A percentile compares a stretch with the other conserved stretches of the same genome.
Conservation (phyloP, 495 filamentous ascomycete genomes). For the Tuber melanosporum region DNA sequence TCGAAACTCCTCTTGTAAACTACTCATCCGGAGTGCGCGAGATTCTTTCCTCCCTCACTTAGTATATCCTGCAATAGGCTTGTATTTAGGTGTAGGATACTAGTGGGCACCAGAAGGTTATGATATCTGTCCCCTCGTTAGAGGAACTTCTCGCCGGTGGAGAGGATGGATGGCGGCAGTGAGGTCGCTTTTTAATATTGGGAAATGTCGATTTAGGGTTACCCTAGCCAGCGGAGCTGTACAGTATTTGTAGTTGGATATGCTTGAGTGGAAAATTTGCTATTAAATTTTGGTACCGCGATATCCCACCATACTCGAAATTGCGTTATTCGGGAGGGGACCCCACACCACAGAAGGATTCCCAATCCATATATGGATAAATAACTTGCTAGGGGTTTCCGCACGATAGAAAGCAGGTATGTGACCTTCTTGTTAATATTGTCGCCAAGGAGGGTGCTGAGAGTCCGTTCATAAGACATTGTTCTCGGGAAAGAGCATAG, state of each 20-base stretch:
- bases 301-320: not conserved
- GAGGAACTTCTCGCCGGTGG: not conserved
- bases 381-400: not conserved
- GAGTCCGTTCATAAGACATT: not conserved
- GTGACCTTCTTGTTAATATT: not conserved
- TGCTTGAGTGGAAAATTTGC: not conserved
- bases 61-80: not conserved
- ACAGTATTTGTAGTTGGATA: not conserved
- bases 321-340: not conserved
- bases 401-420: not conserved
- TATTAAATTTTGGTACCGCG: not conserved
- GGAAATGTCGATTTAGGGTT: not conserved
- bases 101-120: not conserved
- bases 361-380: not conserved
- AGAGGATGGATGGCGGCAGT: not conserved
- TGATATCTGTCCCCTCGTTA: not conserved
- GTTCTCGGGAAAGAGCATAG: not conserved
- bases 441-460: not conserved
- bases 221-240: not conserved
- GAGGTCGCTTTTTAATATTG: not conserved
- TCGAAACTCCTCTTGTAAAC: not conserved
- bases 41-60: not conserved
- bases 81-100: not conserved
- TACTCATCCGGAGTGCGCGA: not conserved
- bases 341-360: not conserved